These are phyloP conservation scores for Allomyces macrogynus DNA, from an alignment of 192 early-diverging fungal species.

Conservation along the genomic window DNA sequence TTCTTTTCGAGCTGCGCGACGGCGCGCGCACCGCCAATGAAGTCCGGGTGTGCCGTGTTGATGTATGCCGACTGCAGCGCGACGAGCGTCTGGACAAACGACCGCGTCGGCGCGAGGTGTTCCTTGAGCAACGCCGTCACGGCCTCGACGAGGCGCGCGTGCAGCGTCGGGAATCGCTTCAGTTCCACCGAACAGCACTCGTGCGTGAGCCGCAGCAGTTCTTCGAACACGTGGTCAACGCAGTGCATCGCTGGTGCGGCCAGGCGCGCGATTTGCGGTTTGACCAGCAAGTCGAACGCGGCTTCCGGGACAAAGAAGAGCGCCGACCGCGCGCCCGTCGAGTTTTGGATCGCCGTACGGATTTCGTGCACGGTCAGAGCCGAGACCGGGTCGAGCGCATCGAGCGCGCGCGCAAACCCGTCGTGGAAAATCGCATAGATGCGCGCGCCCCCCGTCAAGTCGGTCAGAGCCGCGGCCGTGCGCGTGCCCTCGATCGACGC, in stretches of 20 bases:
- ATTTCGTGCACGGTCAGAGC: constrained; percentile 53
- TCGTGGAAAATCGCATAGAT: constrained; percentile 69
- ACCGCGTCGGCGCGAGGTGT: constrained; percentile 44
- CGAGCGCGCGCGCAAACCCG: constrained; percentile 49
- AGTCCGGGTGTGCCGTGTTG: constrained; percentile 71
- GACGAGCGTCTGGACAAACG: constrained; percentile 60
- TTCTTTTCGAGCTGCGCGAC: constrained; percentile 41
- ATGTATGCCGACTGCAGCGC: constrained; percentile 61
- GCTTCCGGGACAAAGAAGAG: constrained; percentile 75
- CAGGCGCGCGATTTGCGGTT: constrained; percentile 54
- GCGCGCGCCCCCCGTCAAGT: constrained; percentile 58
- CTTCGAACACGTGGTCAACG: constrained; percentile 64
- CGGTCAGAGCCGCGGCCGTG: constrained; percentile 41
- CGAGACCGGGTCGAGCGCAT: constrained; percentile 47
- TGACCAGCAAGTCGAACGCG: constrained; percentile 64
- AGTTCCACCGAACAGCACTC: constrained; percentile 44
- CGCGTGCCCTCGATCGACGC: constrained; percentile 57
- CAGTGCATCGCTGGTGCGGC: constrained; percentile 56
- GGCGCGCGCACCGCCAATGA: constrained; percentile 55
- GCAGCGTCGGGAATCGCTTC: constrained; percentile 50
- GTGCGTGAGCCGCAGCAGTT: constrained; percentile 60
- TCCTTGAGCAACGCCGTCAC: constrained; percentile 58
- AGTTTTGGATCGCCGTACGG: constrained; percentile 63
- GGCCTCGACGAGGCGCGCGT: constrained; percentile 50
- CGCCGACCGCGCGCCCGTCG: constrained; percentile 53